Evolutionary conservation across 805 yeast species (phyloP).

Genomic region (Candida mattraensis): DNA sequence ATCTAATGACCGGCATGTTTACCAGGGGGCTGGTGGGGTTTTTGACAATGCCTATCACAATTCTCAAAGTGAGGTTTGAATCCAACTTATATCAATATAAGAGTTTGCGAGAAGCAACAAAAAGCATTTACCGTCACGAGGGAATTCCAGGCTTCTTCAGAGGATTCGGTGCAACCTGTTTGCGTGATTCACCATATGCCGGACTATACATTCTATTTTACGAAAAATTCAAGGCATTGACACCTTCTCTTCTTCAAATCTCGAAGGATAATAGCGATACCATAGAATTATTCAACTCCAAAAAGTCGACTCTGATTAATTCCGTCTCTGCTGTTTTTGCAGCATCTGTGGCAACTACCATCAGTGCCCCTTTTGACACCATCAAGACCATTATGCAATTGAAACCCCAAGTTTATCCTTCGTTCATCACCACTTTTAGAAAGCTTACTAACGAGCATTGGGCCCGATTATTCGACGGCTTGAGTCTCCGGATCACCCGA

Average conservation of each 20-base stretch:
- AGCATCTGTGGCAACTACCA: conserved; percentile 75
- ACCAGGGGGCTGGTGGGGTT: conserved; percentile 83
- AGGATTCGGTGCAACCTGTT: conserved; percentile 84
- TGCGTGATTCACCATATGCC: conserved; percentile 95
- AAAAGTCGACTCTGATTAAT: conserved; percentile 54
- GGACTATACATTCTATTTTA: conserved; percentile 87
- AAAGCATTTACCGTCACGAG: conserved; percentile 50
- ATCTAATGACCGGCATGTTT: conserved; percentile 72
- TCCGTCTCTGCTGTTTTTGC: conserved; percentile 75
- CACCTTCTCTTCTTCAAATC: conserved; percentile 44
- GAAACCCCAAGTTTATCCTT: conserved; percentile 46
- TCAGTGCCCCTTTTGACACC: conserved; percentile 95
- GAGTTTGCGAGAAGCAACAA: conserved; percentile 60
- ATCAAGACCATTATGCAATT: conserved; percentile 90
- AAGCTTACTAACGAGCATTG: conserved; percentile 47
- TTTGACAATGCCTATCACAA: conserved; percentile 91
- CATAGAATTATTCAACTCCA: conserved; percentile 15
- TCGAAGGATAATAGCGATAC: conserved; percentile 1
- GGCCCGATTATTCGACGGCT: conserved; percentile 73
- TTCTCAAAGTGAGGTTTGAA: conserved; percentile 86
- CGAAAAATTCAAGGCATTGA: conserved; percentile 63
- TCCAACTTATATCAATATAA: conserved; percentile 72
- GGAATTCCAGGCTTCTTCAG: conserved; percentile 73
- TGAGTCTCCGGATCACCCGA: conserved; percentile 74
- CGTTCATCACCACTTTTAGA: conserved; percentile 41